Conservation (phyloP, 2,329 filamentous ascomycete genomes). For the Hypocreales sp. region DNA sequence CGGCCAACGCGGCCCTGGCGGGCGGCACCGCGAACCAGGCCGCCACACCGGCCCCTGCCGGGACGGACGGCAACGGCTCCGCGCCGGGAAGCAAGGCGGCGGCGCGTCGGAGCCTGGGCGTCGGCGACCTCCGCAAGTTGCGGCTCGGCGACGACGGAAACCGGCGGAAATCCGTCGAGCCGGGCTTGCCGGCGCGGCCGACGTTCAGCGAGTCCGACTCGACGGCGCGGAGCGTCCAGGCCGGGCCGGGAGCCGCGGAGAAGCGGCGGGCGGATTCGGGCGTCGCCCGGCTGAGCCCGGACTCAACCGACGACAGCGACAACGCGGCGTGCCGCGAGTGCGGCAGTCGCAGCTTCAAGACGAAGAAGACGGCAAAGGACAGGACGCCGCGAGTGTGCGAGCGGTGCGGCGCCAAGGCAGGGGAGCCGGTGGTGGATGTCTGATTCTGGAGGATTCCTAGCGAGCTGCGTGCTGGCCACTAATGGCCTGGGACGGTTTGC, state of each 20-base stretch:
- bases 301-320: constrained; percentile 8
- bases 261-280: constrained; percentile 19
- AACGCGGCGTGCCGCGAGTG: constrained; percentile 3
- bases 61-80: constrained; percentile 7
- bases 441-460: too few species aligned
- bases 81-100: constrained; percentile 17
- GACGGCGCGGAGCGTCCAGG: too few species aligned
- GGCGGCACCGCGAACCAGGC: constrained; percentile 1
- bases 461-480: too few species aligned
- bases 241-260: too few species aligned
- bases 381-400: constrained; percentile 4
- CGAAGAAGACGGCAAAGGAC: constrained; percentile 3
- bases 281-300: constrained; percentile 14
- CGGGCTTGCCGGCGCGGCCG: constrained; percentile 7
- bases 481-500: too few species aligned
- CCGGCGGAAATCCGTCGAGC: constrained; percentile 15
- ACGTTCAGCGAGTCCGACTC: constrained; percentile 8
- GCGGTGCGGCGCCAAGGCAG: too few species aligned
- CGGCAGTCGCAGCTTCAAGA: constrained; percentile 2
- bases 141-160: constrained; percentile 10
- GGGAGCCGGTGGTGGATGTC: too few species aligned
- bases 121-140: constrained; percentile 12
- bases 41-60: constrained; percentile 20
- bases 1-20: constrained; percentile 9
- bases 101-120: constrained; percentile 14